These are phyloP conservation scores for Trypanosoma theileri DNA, from an alignment of 208 protist species.

Conservation along the genomic window DNA sequence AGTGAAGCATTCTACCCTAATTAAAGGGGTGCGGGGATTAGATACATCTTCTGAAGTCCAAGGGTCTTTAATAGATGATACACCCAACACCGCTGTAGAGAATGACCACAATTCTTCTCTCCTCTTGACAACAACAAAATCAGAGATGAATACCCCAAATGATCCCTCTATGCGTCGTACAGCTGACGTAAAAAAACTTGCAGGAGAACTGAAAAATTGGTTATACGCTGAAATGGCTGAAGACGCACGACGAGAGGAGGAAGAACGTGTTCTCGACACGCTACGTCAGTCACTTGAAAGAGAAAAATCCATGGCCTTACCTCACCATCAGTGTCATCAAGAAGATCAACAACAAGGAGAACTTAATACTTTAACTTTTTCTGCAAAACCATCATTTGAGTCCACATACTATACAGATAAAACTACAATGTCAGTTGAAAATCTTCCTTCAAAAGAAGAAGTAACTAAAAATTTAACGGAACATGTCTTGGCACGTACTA, in stretches of 20 bases:
- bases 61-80: conserved; percentile 3
- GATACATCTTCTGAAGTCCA: not conserved
- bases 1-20: not conserved
- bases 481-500: not conserved
- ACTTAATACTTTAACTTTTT: not conserved
- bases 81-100: not conserved
- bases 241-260: conserved; percentile 29
- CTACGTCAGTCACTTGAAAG: conserved; percentile 28
- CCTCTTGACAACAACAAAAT: not conserved
- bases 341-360: not conserved
- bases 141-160: conserved; percentile 1
- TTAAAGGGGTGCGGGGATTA: not conserved
- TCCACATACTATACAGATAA: not conserved
- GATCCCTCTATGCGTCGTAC: not conserved
- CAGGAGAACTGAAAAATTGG: conserved; percentile 40
- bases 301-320: not conserved
- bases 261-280: conserved; percentile 27
- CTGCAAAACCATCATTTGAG: not conserved
- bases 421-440: not conserved
- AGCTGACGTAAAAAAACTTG: conserved; percentile 14
- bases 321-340: not conserved
- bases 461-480: not conserved
- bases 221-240: conserved; percentile 47
- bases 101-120: not conserved
- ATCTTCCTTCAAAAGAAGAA: not conserved